Evolutionary conservation across 2,329 filamentous ascomycete species (phyloP), one percentile per base, ranked within the genome.

Genomic region (Aureobasidium sp.): DNA sequence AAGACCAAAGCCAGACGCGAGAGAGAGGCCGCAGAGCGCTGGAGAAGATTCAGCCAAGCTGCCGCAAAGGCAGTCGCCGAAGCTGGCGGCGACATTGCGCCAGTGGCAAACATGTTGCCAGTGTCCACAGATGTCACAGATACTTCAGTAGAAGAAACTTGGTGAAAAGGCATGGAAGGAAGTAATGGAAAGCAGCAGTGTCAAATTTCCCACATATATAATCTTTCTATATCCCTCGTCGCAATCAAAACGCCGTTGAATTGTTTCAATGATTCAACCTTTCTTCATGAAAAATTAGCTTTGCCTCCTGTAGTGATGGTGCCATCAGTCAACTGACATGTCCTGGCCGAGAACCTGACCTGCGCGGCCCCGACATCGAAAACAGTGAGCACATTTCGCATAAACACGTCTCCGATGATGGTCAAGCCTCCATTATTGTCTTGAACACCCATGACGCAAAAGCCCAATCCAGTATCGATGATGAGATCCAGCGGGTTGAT

Each of bases 1-100:
- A 97, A 97, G 82, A 97, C 94, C 7, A 97, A 97, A 73, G 91
- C 91, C n/a, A 79, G 91, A 61, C 79, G 94, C 53, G 93, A 97
- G 74, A 89, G 90, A 73, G 93, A 97, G 77, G 90, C 90, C 1
- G 80, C 84, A 58, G 93, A 97, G 70, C 86, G 87, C 74, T 80
- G 89, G 68, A 78, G 87, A 67, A 81, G 83, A 71, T 71, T 92
- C 62, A 87, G 83, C 69, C 84, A 89, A 73, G 85, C 85, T 9
- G 86, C 88, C 36, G 76, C 87, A 66, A 84, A 84, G 73, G 87
- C 87, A 8, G 84, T 91, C 0, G 78, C 83, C 60, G 87, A 87
- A 12, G 88, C 86, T 0, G 89, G 89, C 1, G 89, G 88, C 2
- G 86, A 91, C 71, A 58, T 80, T 29, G 74, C 73, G 5, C 55